These are phyloP conservation scores for Cryptosporidium sp. DNA, from an alignment of 169 alveolate genomes.

Conservation along the genomic window DNA sequence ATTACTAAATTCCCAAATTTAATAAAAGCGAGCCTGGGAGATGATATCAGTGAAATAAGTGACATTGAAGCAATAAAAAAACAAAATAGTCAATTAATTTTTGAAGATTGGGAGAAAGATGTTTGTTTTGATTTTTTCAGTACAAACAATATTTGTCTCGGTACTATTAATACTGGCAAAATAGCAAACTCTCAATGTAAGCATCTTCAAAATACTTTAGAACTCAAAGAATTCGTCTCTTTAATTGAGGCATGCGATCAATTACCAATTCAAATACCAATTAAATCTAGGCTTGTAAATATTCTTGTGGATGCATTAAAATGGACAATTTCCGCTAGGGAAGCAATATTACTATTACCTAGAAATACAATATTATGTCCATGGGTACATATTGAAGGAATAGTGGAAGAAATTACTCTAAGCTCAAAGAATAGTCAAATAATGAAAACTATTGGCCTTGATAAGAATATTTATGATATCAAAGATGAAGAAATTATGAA, in stretches of 20 bases:
- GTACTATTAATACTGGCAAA: background rate
- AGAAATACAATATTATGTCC: conserved; percentile 62
- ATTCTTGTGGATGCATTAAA: conserved; percentile 22
- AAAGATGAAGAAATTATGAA: conserved; percentile 5
- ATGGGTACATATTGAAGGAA: conserved; percentile 61
- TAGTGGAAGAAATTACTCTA: background rate
- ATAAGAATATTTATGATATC: background rate
- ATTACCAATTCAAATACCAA: conserved; percentile 59
- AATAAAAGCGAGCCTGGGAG: background rate
- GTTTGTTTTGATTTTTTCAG: conserved; percentile 5
- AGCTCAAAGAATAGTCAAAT: conserved; percentile 1
- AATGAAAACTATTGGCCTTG: background rate
- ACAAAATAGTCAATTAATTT: background rate
- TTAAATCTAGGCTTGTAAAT: conserved; percentile 55
- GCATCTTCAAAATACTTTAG: background rate
- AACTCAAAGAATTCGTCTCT: conserved; percentile 18
- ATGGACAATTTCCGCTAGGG: conserved; percentile 61
- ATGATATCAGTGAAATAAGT: background rate
- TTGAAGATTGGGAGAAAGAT: conserved; percentile 23
- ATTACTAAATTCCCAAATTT: conserved; percentile 22
- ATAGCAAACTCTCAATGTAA: background rate
- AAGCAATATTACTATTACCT: conserved; percentile 61
- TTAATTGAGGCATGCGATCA: conserved; percentile 69
- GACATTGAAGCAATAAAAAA: background rate
- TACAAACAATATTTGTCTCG: background rate